Evolutionary conservation across 2,329 filamentous ascomycete genomes (phyloP), one percentile per base, ranked within the genome.

Genomic region (Trichoderma sp.): DNA sequence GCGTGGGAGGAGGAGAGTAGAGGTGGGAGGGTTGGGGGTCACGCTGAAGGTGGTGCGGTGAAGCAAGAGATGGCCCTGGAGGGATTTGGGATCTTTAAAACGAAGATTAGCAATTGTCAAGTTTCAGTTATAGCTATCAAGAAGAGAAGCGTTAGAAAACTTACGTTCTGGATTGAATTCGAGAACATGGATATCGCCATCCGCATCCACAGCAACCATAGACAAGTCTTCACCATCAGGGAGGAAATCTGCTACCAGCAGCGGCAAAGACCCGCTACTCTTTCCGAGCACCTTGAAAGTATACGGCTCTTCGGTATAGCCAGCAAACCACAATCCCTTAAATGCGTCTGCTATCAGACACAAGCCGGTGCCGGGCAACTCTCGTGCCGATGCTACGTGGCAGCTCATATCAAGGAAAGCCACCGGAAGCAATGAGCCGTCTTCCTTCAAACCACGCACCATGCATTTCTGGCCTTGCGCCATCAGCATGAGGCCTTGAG

Each of bases 321-420:
- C 96, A 0, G 93, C 92, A 74, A 99, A 96, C 94, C 96, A 98
- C 2, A 98, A 85, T 0, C 96, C 96, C 81, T 97, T 97, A 77
- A 96, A 89, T 0, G 92, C 92, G 81, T 99, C 96, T 0, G 92
- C 92, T 81, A 97, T 89, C 13, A 97, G 85, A 75, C 92, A 94
- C 77, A 99, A 85, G 0, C 95, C 94, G 0, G 93, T 96, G 1
- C 91, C 89, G 4, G 89, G 89, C 21, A 99, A 85, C 75, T 93
- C 92, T 76, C 94, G 96, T 66, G 93, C 87, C n/a, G 91, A 89
- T 2, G 90, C 92, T 14, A 97, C 93, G 75, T 97, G 96, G 79
- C 92, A 96, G 81, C 93, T 96, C 89, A 97, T 96, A 76, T 99
- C 96, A 85, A 99, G 92, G 77, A 99, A 99, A 0, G 96, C 96